A percentile compares a stretch with the other conserved stretches of the same genome.
These are phyloP conservation scores for Backusella liffmaniae DNA, from an alignment of 192 early-diverging fungal genomes.

Conservation along the genomic window DNA sequence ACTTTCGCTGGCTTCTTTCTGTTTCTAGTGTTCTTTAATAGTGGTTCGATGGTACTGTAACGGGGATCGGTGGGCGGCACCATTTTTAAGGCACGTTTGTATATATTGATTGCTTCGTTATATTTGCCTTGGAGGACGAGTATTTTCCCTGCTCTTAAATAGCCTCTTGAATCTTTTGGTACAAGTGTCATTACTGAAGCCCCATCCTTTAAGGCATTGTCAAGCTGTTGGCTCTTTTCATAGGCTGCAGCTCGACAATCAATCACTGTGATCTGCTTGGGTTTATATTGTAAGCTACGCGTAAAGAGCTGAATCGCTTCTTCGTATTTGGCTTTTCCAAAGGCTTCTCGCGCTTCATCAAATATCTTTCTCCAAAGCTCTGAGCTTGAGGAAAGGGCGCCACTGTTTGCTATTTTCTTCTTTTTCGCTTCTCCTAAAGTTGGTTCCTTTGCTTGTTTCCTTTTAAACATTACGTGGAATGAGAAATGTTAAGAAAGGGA, in stretches of 20 bases:
- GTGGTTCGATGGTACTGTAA: background rate
- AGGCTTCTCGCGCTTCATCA: background rate
- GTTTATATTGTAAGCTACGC: background rate
- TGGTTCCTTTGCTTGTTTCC: background rate
- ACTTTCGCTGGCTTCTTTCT: background rate
- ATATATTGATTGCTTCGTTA: background rate
- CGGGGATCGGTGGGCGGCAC: background rate
- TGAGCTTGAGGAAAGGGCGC: background rate
- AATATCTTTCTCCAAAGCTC: slow-evolving; percentile 1
- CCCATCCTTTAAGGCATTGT: background rate
- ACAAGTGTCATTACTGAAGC: background rate
- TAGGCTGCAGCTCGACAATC: slow-evolving; percentile 8
- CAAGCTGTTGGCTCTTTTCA: background rate
- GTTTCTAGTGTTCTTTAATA: background rate
- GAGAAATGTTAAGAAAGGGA: background rate
- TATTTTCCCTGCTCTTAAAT: slow-evolving; percentile 2
- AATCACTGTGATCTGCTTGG: background rate
- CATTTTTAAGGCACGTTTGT: background rate
- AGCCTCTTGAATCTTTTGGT: slow-evolving; percentile 8
- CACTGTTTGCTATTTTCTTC: background rate
- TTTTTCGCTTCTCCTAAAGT: background rate
- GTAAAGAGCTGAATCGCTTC: slow-evolving; percentile 6
- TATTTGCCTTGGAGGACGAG: background rate
- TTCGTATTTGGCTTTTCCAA: background rate
- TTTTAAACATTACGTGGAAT: background rate